Base-by-base conservation (phyloP, 2,329 filamentous ascomycete genomes). In the Trichophyton mentagrophytes region DNA sequence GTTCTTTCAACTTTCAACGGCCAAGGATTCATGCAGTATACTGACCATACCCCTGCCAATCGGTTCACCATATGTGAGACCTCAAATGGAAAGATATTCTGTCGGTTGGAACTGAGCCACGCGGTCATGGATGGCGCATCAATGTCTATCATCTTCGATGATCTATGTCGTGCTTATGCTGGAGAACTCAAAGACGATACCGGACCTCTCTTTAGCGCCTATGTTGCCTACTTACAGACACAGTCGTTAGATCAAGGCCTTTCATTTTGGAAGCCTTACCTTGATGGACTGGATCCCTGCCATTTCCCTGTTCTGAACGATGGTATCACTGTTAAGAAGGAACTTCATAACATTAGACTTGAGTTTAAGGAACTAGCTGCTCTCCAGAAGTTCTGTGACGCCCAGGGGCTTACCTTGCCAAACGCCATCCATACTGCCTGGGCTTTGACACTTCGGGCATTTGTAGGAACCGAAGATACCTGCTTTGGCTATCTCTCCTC, bases 391-490 rank as follows among this genome's bases (percentile, higher is more conserved):
- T 67, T 72, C 8, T 81, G 78, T 63, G 74, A 77, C 44, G 65
- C 68, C 5, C 68, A 73, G 56, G 75, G 75, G 3, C 69, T 80
- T 17, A 82, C 79, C 0, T 60, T 80, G 1, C 75, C 79, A 1
- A 80, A 79, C 61, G 73, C 75, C 0, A 76, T 91, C 2, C 87
- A 95, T 70, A 85, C 87, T 2, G 78, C 85, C 1, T 95, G 91
- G 87, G 74, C 84, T 0, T 78, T 82, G 0, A 83, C 84, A 0
- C 73, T 95, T 0, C 79, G 81, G 17, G 76, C 76, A 36, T 73
- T 80, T 65, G 83, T 83, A 0, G 78, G 89, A 6, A 90, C 90
- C 0, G 75, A 93, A 17, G 81, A 96, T 13, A 63, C 78, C 11
- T 67, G 66, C 33, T 67, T 67, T 56, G 65, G 65, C 7, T 67